Base-by-base conservation (phyloP, 2,329 filamentous ascomycete species). In the Ramularia endophylla region DNA sequence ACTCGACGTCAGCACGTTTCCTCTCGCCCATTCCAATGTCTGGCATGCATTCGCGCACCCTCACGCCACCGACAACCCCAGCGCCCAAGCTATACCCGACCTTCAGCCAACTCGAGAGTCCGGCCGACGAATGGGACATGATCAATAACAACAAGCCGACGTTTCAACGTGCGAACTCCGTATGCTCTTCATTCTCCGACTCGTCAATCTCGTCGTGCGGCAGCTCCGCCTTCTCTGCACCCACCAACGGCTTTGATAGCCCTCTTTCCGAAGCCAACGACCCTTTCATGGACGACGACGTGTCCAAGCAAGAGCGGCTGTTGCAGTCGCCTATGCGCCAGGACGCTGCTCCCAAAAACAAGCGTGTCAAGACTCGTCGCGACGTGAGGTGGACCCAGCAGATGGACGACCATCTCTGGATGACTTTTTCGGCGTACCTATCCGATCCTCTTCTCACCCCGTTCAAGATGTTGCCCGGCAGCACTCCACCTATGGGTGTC, bases 381-480 rank as follows among this genome's bases (percentile, higher is more conserved):
- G 56, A 54, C 56, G 58, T 62, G 5, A 66, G 62, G 29, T 83
- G 78, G 73, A 80, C 74, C 4, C 64, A 72, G 31, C 77, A 79
- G 38, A 81, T 81, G 77, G 79, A 83, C 56, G 71, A 75, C 41
- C 79, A 83, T 55, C 62, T 83, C 22, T 81, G 79, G 78, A 74
- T 78, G 56, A 79, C 76, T 7, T 83, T 81, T 61, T 75, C 80
- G 64, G 68, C 72, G 39, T 81, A 81, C 57, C 65, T 82, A n/a
- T 75, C 79, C 47, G 78, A 82, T 58, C 79, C 79, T 15, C 78
- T 74, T 3, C 72, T 81, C 35, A 83, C 79, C 1, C 79, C 79
- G 0, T 82, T 82, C 68, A 82, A 82, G 56, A 79, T 77, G 64
- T 69, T 81, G 1, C 79, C 78, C 2, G 78, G 79, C 36, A 78